phyloP scores from a whole-genome alignment of 257 asterid species.

The Apocynum venetum region DNA sequence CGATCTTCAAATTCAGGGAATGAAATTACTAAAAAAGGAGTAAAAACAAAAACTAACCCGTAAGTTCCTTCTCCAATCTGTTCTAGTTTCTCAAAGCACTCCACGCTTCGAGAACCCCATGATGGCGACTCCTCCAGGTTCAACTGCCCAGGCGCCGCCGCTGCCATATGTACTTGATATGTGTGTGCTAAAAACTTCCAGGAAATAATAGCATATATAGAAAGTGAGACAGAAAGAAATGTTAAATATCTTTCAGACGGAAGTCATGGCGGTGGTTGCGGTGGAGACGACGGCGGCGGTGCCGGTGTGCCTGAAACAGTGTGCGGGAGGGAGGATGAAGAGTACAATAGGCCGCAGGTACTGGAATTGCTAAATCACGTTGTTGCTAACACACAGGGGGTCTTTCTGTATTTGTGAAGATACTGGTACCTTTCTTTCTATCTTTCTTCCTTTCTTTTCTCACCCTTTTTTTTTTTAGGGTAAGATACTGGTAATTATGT shows the following conservation, averaged over 20 bases:
- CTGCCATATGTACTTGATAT: slow-evolving; percentile 31
- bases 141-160: slow-evolving; percentile 49
- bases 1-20: neutral
- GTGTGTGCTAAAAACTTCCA: neutral
- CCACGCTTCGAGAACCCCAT: slow-evolving; percentile 98
- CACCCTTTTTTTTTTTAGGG: no score
- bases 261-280: neutral
- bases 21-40: neutral
- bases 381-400: neutral
- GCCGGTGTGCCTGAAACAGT: neutral
- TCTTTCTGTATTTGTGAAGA: neutral
- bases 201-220: no score
- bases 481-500: no score
- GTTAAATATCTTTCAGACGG: neutral
- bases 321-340: neutral
- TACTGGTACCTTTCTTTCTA: neutral
- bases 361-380: neutral
- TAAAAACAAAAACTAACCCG: slow-evolving; percentile 39
- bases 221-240: neutral
- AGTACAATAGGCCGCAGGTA: neutral
- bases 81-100: slow-evolving; percentile 90
- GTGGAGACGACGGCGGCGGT: neutral
- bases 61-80: slow-evolving; percentile 98
- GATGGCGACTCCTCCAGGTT: slow-evolving; percentile 76
- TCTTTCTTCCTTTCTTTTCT: no score